Conservation (phyloP, 805 yeast species). For the Kodamaea jinghongensis region DNA sequence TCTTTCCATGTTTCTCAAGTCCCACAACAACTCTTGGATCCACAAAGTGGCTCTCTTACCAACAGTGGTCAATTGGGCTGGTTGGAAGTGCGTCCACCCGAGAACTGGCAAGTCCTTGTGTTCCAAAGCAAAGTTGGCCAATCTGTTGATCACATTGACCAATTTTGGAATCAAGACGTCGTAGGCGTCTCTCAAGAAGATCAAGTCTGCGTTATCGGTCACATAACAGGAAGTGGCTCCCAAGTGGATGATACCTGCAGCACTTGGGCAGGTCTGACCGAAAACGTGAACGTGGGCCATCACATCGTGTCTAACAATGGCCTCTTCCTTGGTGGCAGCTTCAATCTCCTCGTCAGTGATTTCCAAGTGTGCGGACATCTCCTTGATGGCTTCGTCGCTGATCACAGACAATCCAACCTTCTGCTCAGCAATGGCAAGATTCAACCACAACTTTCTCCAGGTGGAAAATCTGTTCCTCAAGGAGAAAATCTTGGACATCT, state of each 20-base stretch:
- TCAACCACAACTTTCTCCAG: slow-evolving; percentile 97
- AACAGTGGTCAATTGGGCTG: slow-evolving; percentile 97
- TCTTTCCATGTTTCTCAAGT: slow-evolving; percentile 89
- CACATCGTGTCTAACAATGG: slow-evolving; percentile 97
- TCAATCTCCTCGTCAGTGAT: slow-evolving; percentile 93
- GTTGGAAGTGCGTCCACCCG: slow-evolving; percentile 99
- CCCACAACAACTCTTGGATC: slow-evolving; percentile 98
- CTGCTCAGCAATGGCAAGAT: slow-evolving; percentile 92
- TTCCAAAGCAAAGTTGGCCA: slow-evolving; percentile 81
- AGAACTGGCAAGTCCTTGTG: slow-evolving; percentile 94
- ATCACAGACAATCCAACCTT: slow-evolving; percentile 82
- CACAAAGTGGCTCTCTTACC: slow-evolving; percentile 98
- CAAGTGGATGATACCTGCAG: slow-evolving; percentile 95
- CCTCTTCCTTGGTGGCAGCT: slow-evolving; percentile 88
- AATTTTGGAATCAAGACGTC: slow-evolving; percentile 91
- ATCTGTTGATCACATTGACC: slow-evolving; percentile 91
- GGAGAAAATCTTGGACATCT: slow-evolving; percentile 92
- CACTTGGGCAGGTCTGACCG: slow-evolving; percentile 90
- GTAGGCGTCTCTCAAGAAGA: slow-evolving; percentile 93
- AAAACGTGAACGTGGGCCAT: slow-evolving; percentile 98
- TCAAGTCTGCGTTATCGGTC: slow-evolving; percentile 96
- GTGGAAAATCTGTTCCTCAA: slow-evolving; percentile 92
- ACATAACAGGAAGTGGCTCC: slow-evolving; percentile 99
- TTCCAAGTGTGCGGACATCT: slow-evolving; percentile 72
- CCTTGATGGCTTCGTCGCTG: slow-evolving; percentile 86